These are phyloP conservation scores for Gossypium mustelinum DNA, from an alignment of 345 rosid genomes.

Conservation along the genomic window DNA sequence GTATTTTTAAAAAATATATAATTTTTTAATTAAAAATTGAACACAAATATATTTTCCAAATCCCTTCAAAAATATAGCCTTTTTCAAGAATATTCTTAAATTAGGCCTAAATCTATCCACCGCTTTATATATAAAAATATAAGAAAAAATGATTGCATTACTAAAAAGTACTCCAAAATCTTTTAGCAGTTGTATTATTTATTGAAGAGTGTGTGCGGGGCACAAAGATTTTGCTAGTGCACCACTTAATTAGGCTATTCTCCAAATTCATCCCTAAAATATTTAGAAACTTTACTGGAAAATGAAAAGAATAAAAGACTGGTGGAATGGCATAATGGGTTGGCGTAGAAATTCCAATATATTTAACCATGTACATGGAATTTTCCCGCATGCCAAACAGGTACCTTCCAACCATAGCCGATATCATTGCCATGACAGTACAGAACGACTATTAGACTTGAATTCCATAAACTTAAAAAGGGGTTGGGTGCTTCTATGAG, in stretches of 20 bases:
- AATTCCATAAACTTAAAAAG: too few relatives aligned
- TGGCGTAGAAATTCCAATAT: constrained; percentile 7
- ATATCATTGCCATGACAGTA: background rate
- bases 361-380: background rate
- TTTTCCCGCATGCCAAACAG: constrained; percentile 10
- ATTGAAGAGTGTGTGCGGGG: background rate
- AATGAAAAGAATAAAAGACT: background rate
- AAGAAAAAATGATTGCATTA: too few relatives aligned
- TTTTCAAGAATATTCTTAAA: too few relatives aligned
- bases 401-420: background rate
- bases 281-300: background rate
- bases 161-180: too few relatives aligned
- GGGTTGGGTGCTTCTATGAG: too few relatives aligned
- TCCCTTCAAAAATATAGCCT: too few relatives aligned
- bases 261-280: background rate
- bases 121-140: too few relatives aligned
- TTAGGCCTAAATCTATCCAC: too few relatives aligned
- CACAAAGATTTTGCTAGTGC: background rate
- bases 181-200: background rate
- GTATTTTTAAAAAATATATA: too few relatives aligned
- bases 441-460: background rate
- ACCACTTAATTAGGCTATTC: background rate
- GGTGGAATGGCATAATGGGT: background rate
- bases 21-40: too few relatives aligned
- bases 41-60: too few relatives aligned